These are phyloP conservation scores for Paxillus rubicundulus DNA, from an alignment of 768 basidiomycete species.

Conservation along the genomic window DNA sequence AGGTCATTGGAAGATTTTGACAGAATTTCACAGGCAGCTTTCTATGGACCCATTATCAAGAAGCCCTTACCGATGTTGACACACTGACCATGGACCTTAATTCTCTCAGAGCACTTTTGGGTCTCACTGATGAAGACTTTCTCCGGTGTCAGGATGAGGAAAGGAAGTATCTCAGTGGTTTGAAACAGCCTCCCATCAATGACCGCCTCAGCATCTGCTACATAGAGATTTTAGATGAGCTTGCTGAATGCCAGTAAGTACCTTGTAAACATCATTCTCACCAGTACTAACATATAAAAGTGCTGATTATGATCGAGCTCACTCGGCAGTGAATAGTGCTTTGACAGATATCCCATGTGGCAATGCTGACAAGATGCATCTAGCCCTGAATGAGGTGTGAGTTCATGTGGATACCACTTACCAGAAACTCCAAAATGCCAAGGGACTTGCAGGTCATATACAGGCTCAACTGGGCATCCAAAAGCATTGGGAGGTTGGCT, in stretches of 20 bases:
- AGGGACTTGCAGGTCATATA: not conserved
- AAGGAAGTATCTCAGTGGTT: not conserved
- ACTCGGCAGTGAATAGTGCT: too few species aligned
- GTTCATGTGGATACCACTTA: not conserved
- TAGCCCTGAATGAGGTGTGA: not conserved
- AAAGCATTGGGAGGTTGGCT: constrained; percentile 2
- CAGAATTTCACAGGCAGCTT: not conserved
- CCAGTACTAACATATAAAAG: too few species aligned
- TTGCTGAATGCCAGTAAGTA: not conserved
- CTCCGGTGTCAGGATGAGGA: constrained; percentile 1
- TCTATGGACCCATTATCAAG: constrained; percentile 6
- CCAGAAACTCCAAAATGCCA: not conserved
- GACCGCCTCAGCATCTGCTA: constrained; percentile 1
- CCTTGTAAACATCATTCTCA: too few species aligned
- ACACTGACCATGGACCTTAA: constrained; percentile 1
- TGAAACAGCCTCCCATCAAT: not conserved
- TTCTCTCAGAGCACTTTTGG: not conserved
- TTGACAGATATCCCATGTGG: not conserved
- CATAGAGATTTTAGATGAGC: constrained; percentile 1
- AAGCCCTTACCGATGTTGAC: not conserved
- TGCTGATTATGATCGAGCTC: too few species aligned
- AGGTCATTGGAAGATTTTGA: too few species aligned
- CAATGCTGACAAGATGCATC: not conserved
- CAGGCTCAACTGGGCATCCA: not conserved
- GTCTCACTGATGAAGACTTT: constrained; percentile 5